Evolutionary conservation across 1,284 basidiomycete genomes (phyloP).

Genomic region (Coriolopsis trogii): DNA sequence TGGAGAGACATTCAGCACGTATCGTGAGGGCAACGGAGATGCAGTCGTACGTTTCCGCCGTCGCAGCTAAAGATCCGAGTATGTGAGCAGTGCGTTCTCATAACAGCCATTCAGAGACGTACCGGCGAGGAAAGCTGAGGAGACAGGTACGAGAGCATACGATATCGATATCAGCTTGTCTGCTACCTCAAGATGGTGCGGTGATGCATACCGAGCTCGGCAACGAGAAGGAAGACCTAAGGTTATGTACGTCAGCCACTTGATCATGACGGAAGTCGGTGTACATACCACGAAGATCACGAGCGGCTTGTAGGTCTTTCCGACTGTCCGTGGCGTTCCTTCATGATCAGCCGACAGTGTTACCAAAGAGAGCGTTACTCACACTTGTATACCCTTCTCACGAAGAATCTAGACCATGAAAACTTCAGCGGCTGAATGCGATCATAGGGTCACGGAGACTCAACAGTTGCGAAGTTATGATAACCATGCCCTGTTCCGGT

Average conservation of each 20-base stretch:
- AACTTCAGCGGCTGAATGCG: too few species aligned
- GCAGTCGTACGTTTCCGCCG: neutral
- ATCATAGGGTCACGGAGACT: too few species aligned
- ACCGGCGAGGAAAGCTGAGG: too few species aligned
- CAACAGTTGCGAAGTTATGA: too few species aligned
- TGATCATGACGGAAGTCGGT: neutral
- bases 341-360: too few species aligned
- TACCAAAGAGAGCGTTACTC: neutral
- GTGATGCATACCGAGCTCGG: neutral
- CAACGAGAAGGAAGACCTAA: neutral
- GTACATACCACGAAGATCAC: neutral
- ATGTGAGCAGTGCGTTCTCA: too few species aligned
- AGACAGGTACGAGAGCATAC: too few species aligned
- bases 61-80: neutral
- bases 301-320: neutral
- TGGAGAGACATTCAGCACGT: neutral
- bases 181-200: too few species aligned
- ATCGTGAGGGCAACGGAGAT: neutral
- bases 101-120: too few species aligned
- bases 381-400: neutral
- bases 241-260: neutral
- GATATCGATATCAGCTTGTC: too few species aligned
- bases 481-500: too few species aligned
- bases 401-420: slow-evolving; percentile 1
- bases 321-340: neutral